A percentile compares a stretch with the other conserved stretches of the same genome.
Conservation (phyloP, 192 early-diverging fungal genomes). For the Coemansia sp. region DNA sequence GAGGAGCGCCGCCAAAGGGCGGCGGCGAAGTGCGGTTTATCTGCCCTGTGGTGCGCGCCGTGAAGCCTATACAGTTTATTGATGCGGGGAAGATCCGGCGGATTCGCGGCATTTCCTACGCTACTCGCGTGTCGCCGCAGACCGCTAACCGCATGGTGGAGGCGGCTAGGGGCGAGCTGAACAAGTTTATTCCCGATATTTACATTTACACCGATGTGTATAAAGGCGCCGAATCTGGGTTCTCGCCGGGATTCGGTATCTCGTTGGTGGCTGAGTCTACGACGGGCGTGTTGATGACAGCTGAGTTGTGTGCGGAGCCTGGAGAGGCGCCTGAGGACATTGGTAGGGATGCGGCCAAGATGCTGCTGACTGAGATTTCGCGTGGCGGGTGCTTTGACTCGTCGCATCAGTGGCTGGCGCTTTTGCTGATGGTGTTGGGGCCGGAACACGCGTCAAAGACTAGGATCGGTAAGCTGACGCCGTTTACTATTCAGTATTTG, state of each 20-base stretch:
- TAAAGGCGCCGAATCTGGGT: slow-evolving; percentile 91
- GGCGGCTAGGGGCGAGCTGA: slow-evolving; percentile 79
- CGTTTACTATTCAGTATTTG: slow-evolving; percentile 90
- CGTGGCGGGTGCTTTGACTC: slow-evolving; percentile 91
- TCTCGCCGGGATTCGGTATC: slow-evolving; percentile 89
- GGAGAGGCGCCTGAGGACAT: slow-evolving; percentile 91
- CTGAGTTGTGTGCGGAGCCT: slow-evolving; percentile 77
- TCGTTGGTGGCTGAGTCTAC: slow-evolving; percentile 91
- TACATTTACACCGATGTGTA: slow-evolving; percentile 98
- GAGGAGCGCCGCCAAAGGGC: slow-evolving; percentile 87
- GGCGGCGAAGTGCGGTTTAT: slow-evolving; percentile 89
- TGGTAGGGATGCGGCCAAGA: slow-evolving; percentile 69
- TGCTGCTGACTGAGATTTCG: slow-evolving; percentile 81
- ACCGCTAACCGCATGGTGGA: slow-evolving; percentile 93
- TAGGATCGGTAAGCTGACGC: slow-evolving; percentile 77
- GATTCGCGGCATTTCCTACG: slow-evolving; percentile 94
- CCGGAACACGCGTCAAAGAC: slow-evolving; percentile 94
- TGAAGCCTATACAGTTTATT: slow-evolving; percentile 78
- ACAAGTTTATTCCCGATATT: slow-evolving; percentile 93
- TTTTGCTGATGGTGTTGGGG: slow-evolving; percentile 83
- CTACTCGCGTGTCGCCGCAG: slow-evolving; percentile 89
- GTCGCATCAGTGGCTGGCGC: slow-evolving; percentile 79
- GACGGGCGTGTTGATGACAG: slow-evolving; percentile 76
- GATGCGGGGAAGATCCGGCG: slow-evolving; percentile 86
- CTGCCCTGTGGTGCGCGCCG: slow-evolving; percentile 74